Evolutionary conservation across 1,139 yeast genomes (phyloP), one percentile per base, ranked within the genome.

Genomic region (Eremothecium gossypii): DNA sequence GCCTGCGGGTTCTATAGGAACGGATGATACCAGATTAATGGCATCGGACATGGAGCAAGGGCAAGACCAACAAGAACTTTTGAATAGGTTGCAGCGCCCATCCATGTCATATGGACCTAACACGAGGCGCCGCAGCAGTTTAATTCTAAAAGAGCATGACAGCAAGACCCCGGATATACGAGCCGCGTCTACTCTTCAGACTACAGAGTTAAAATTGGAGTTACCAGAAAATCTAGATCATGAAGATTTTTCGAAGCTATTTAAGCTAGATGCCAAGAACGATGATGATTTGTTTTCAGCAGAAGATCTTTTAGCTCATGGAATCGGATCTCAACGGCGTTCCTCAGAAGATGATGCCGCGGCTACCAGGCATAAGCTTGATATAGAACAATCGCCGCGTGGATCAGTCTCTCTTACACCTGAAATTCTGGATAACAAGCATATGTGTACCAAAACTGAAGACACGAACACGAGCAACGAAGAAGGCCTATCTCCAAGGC

Each of bases 281-380:
- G 60, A 57, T 40, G 53, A 54, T 34, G 60, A 56, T 37, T 38
- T 55, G 41, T 57, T 58, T 44, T 45, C 51, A 13, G 40, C 53
- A 1, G 43, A 44, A 35, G 53, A 51, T 32, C 41, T 50, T 7
- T 33, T 48, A 30, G 47, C 44, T 10, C 51, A 45, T 3, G 38
- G 37, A n/a, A 34, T 34, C 20, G 37, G 29, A n/a, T 14, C 37
- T 5, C 37, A 34, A 7, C 27, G 20, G 9, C n/a, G 10, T 3
- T n/a, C 37, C 6, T n/a, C 37, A 20, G 12, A n/a, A 10, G 11
- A 27, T 4, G 37, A 34, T 3, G 28, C 27, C n/a, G 29, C 29
- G 3, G 37, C 11, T n/a, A 8, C 10, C 27, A n/a, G n/a, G n/a
- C 11, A 10, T n/a, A 34, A 34, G 14, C 27, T 23, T n/a, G 11